Evolutionary conservation across 1,284 basidiomycete species (phyloP).

Genomic region (Bjerkandera adusta): DNA sequence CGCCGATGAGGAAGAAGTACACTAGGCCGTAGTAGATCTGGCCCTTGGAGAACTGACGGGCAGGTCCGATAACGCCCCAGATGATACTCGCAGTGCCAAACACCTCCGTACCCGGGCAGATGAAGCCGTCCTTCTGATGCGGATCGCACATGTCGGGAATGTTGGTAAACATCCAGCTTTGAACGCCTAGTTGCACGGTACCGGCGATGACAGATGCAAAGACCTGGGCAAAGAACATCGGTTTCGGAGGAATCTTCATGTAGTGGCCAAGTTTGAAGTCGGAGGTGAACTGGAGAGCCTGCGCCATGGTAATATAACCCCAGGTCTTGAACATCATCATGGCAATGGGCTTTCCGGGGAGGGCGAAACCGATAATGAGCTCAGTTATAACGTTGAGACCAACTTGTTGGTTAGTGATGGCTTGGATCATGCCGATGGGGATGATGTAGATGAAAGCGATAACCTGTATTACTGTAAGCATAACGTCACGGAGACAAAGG

Average conservation of each 20-base stretch:
- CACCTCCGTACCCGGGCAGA: conserved; percentile 39
- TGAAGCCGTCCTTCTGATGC: conserved; percentile 38
- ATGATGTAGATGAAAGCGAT: conserved; percentile 54
- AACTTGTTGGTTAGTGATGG: conserved; percentile 63
- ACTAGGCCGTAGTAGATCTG: conserved; percentile 38
- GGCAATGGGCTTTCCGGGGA: conserved; percentile 53
- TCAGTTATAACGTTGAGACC: conserved; percentile 56
- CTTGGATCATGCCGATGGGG: conserved; percentile 68
- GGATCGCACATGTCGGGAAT: conserved; percentile 43
- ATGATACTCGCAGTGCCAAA: conserved; percentile 45
- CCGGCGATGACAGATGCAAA: conserved; percentile 47
- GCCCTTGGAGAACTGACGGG: conserved; percentile 42
- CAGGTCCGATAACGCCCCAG: conserved; percentile 49
- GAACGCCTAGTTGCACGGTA: conserved; percentile 45
- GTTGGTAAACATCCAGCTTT: conserved; percentile 51
- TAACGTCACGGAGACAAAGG: background rate
- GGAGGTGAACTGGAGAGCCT: conserved; percentile 45
- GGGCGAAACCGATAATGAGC: conserved; percentile 47
- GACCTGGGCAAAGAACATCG: conserved; percentile 50
- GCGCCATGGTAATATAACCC: conserved; percentile 50
- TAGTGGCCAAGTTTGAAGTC: conserved; percentile 56
- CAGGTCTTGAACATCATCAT: conserved; percentile 64
- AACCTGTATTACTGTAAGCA: conserved; percentile 5
- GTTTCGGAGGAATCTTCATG: conserved; percentile 50
- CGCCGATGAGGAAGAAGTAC: conserved; percentile 60